Conservation (phyloP, 1,284 basidiomycete genomes). For the Boletus hoseneyae region DNA sequence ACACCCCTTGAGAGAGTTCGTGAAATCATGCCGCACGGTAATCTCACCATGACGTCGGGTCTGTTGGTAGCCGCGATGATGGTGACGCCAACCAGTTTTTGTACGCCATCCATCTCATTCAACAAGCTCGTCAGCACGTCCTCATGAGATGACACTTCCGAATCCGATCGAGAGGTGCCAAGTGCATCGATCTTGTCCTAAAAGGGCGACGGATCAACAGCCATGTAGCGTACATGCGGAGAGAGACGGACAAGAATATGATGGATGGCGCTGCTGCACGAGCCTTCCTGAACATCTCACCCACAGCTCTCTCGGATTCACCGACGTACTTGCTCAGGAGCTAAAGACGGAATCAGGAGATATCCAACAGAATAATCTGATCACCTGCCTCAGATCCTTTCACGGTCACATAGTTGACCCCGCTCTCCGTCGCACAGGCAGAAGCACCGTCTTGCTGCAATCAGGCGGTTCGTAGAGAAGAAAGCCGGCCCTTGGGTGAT, state of each 20-base stretch:
- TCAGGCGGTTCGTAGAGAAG: slow-evolving; percentile 96
- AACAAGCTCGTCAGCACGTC: slow-evolving; percentile 92
- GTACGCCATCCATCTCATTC: slow-evolving; percentile 99
- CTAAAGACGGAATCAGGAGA: slow-evolving; percentile 38
- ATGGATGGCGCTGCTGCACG: slow-evolving; percentile 92
- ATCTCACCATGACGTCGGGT: slow-evolving; percentile 84
- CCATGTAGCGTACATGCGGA: not conserved
- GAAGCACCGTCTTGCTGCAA: slow-evolving; percentile 95
- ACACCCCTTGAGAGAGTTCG: slow-evolving; percentile 1
- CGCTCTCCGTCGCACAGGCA: slow-evolving; percentile 92
- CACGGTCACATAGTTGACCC: slow-evolving; percentile 96
- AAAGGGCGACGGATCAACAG: not conserved
- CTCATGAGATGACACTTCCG: slow-evolving; percentile 60
- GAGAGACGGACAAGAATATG: slow-evolving; percentile 76
- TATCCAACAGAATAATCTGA: not conserved
- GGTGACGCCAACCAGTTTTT: slow-evolving; percentile 89
- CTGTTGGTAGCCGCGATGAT: slow-evolving; percentile 96
- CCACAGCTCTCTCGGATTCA: slow-evolving; percentile 91
- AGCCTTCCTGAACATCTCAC: slow-evolving; percentile 95
- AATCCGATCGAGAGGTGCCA: slow-evolving; percentile 72
- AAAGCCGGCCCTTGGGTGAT: slow-evolving; percentile 87
- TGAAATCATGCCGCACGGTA: not conserved
- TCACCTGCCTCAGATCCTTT: slow-evolving; percentile 87
- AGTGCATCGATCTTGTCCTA: slow-evolving; percentile 98
- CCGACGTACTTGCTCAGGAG: slow-evolving; percentile 96